Conservation (phyloP, 805 yeast species). For the Citeromyces matritensis region DNA sequence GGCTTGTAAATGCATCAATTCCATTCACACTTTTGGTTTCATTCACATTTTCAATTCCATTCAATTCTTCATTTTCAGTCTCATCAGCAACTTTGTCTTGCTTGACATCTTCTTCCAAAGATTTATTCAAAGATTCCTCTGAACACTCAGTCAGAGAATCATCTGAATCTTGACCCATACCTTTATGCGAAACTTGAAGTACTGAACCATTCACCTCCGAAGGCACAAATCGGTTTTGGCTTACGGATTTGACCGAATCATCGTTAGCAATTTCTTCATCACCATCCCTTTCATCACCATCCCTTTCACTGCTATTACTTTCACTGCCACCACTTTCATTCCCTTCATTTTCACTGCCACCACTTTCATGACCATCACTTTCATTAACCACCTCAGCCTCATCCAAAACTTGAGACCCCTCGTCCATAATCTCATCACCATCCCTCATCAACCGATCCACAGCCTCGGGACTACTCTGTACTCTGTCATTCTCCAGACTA, state of each 20-base stretch:
- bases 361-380: not conserved
- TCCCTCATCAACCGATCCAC: not conserved
- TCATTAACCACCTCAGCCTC: not conserved
- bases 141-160: not conserved
- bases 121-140: not conserved
- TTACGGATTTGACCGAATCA: not conserved
- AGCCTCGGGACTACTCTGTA: too few species aligned
- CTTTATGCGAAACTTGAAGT: not conserved
- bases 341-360: not conserved
- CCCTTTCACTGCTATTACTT: not conserved
- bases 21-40: not conserved
- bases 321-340: constrained; percentile 1
- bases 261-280: not conserved
- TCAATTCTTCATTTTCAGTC: not conserved
- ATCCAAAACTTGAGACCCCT: not conserved
- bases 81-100: not conserved
- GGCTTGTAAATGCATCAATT: not conserved
- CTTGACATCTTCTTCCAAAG: not conserved
- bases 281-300: not conserved
- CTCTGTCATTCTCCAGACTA: too few species aligned
- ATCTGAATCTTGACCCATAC: too few species aligned
- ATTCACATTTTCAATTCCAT: not conserved
- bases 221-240: not conserved
- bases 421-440: not conserved
- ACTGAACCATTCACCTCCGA: not conserved